Conservation (phyloP, 1,284 basidiomycete genomes). For the Puccinia horiana region DNA sequence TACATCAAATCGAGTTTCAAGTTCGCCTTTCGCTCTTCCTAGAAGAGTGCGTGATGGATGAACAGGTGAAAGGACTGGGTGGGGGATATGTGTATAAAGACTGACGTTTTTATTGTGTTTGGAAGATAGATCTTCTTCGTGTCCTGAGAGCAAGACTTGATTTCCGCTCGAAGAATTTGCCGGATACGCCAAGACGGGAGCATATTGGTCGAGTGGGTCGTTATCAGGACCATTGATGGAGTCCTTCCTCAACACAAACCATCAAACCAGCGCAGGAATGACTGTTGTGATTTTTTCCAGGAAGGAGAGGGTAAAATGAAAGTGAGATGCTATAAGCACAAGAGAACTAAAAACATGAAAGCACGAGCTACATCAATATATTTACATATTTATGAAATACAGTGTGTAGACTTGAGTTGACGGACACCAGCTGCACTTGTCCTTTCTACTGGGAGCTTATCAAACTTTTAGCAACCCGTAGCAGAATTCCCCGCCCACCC, state of each 20-base stretch:
- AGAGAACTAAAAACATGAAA: too few relatives aligned
- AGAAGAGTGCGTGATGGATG: background rate
- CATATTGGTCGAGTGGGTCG: background rate
- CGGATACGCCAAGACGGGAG: background rate
- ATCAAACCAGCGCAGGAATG: too few relatives aligned
- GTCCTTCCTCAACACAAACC: too few relatives aligned
- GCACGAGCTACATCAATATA: too few relatives aligned
- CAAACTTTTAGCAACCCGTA: too few relatives aligned
- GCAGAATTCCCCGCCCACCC: too few relatives aligned
- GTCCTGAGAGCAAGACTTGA: background rate
- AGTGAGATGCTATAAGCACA: too few relatives aligned
- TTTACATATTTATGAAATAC: too few relatives aligned
- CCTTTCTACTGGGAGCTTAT: too few relatives aligned
- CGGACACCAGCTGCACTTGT: background rate
- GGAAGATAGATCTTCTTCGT: background rate
- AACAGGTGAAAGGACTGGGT: background rate
- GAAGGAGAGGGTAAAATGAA: too few relatives aligned
- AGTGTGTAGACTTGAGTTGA: background rate
- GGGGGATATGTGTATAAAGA: background rate
- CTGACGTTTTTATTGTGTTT: background rate
- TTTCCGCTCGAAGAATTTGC: background rate
- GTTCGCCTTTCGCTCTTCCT: conserved; percentile 16
- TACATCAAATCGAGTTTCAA: too few relatives aligned
- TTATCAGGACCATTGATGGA: background rate
- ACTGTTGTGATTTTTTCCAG: too few relatives aligned